Base-by-base conservation (phyloP, 2,329 filamentous ascomycete genomes). In the Colletotrichum tabaci region DNA sequence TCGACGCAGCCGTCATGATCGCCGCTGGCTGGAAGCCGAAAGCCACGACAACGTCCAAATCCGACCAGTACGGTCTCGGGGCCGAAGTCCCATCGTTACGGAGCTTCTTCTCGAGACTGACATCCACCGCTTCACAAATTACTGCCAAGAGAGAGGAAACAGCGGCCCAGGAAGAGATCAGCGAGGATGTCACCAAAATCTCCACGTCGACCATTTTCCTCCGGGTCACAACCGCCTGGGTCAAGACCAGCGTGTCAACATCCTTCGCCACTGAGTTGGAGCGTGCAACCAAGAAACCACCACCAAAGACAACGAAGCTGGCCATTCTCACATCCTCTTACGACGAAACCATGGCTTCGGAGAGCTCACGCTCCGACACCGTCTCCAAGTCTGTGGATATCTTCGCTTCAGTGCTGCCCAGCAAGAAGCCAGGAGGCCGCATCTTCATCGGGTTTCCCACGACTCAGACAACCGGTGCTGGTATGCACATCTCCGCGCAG, bases 391-490 rank as follows among this genome's bases (percentile, higher is more conserved):
- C 89, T 3, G 87, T 89, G 1, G 94, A 98, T 78, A 91, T 99
- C 9, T 98, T 99, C 80, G 90, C 93, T 1, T 96, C 95, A 1
- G 95, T 99, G 1, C 83, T 98, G 6, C 96, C 96, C 2, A 94
- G 90, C 68, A 97, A 95, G 80, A 93, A 94, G 76, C 89, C 89
- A 0, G 90, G 90, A 10, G 96, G 96, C 8, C 92, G 94, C 64
- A 93, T 99, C 66, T 99, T 98, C 78, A 99, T 99, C 77, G 96
- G 96, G 0, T 99, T 99, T 78, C 96, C 96, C 3, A 99, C 96
- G 1, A 95, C 96, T 76, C 96, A 99, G 83, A 99, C 96, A 0
- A 99, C 97, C 0, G 96, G 96, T 66, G 91, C 96, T 38, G 93
- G 96, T 18, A 93, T 97, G 79, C 96, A 99, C 80, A 93, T 99